phyloP scores from a whole-genome alignment of 768 basidiomycete genomes.

The Xerocomellus chrysenteron region DNA sequence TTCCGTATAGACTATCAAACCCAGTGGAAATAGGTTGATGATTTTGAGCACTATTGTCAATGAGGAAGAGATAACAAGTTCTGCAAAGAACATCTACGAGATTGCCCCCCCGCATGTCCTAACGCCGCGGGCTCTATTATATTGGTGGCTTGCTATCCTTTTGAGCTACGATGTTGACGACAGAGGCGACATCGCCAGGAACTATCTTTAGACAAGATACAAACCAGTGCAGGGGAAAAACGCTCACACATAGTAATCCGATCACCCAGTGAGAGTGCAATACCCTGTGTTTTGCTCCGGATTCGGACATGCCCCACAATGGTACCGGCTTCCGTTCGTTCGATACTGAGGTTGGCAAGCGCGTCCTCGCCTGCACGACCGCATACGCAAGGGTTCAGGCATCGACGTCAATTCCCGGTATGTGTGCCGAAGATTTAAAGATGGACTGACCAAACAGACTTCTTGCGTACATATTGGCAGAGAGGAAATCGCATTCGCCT shows the following conservation, averaged over 20 bases:
- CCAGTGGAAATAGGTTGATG: background rate
- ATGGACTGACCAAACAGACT: slow-evolving; percentile 82
- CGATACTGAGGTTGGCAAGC: slow-evolving; percentile 90
- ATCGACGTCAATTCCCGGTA: background rate
- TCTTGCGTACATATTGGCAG: slow-evolving; percentile 94
- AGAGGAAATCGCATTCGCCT: slow-evolving; percentile 96
- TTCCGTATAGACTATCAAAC: background rate
- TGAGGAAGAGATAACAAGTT: background rate
- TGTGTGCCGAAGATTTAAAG: background rate
- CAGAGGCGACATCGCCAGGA: background rate
- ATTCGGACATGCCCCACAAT: slow-evolving; percentile 95
- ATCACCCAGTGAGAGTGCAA: slow-evolving; percentile 92
- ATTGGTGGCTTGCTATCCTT: slow-evolving; percentile 38
- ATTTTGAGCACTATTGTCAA: background rate
- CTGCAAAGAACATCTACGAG: background rate
- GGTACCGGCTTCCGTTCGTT: slow-evolving; percentile 75
- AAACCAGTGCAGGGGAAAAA: background rate
- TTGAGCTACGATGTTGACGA: slow-evolving; percentile 33
- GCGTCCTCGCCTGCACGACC: slow-evolving; percentile 80
- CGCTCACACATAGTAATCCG: slow-evolving; percentile 65
- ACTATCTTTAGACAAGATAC: background rate
- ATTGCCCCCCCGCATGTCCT: background rate
- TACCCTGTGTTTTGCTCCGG: slow-evolving; percentile 96
- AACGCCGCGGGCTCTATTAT: slow-evolving; percentile 1
- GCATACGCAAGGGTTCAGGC: no score